phyloP scores from a whole-genome alignment of 2,329 filamentous ascomycete species.

The Didymella segeticola region DNA sequence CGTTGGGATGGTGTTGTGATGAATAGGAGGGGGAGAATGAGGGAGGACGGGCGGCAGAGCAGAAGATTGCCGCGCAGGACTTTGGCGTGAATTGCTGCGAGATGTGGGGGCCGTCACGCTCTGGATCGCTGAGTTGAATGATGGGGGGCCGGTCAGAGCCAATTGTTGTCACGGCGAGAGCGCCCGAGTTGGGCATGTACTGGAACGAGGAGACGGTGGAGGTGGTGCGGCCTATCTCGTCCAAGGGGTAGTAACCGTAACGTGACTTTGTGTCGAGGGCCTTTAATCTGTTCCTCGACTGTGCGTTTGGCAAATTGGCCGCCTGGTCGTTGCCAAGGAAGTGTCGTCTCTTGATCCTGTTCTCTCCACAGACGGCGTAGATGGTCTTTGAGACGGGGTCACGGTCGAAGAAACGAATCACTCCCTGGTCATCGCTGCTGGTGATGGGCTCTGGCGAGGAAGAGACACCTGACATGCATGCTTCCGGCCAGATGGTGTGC shows the following conservation, averaged over 20 bases:
- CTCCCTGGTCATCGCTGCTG: constrained; percentile 7
- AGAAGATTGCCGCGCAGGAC: constrained; percentile 36
- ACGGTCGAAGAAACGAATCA: constrained; percentile 36
- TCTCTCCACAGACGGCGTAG: constrained; percentile 34
- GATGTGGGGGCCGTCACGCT: constrained; percentile 34
- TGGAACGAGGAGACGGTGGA: constrained; percentile 42
- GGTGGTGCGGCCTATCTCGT: constrained; percentile 30
- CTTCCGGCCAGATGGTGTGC: constrained; percentile 34
- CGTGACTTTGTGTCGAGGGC: constrained; percentile 12
- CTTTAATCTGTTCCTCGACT: neutral
- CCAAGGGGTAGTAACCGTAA: constrained; percentile 32
- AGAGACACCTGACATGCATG: constrained; percentile 29
- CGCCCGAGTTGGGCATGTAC: constrained; percentile 36
- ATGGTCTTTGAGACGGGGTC: constrained; percentile 34
- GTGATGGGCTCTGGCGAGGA: constrained; percentile 16
- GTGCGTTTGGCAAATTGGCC: neutral
- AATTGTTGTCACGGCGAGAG: constrained; percentile 38
- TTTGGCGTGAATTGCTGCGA: constrained; percentile 38
- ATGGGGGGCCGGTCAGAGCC: constrained; percentile 39
- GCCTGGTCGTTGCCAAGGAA: constrained; percentile 2
- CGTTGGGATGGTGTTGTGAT: constrained; percentile 15
- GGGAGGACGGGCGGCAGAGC: constrained; percentile 31
- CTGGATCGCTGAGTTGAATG: constrained; percentile 36
- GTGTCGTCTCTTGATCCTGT: constrained; percentile 27
- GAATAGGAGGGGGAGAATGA: constrained; percentile 24